A percentile compares a stretch with the other conserved stretches of the same genome.
Conservation (phyloP, 2,329 filamentous ascomycete genomes). For the Fusarium mangiferae region DNA sequence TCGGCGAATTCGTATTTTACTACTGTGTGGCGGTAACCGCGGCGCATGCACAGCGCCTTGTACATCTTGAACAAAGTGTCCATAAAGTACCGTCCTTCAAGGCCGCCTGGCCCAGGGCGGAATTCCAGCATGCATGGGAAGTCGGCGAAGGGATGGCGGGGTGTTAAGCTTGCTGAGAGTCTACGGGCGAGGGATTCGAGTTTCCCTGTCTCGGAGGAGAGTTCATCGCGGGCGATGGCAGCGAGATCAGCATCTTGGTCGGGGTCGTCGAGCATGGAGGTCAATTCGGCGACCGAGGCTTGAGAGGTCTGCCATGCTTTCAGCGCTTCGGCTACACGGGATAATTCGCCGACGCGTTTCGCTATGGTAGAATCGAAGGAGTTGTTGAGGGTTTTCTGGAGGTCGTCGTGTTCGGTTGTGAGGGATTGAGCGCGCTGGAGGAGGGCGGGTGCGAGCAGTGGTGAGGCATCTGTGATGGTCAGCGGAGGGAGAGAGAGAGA, state of each 20-base stretch:
- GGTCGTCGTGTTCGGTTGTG: slow-evolving; percentile 65
- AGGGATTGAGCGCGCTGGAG: slow-evolving; percentile 69
- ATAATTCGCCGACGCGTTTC: slow-evolving; percentile 70
- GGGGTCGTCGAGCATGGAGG: slow-evolving; percentile 56
- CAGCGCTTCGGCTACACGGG: slow-evolving; percentile 66
- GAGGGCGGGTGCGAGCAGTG: slow-evolving; percentile 62
- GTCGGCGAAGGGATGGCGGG: slow-evolving; percentile 87
- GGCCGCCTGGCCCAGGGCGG: slow-evolving; percentile 88
- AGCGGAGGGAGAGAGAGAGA: not conserved
- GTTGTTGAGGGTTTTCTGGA: slow-evolving; percentile 62
- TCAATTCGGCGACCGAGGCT: slow-evolving; percentile 64
- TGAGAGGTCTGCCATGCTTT: slow-evolving; percentile 67
- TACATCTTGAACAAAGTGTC: slow-evolving; percentile 93
- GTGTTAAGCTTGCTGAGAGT: slow-evolving; percentile 82
- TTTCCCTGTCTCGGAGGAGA: slow-evolving; percentile 70
- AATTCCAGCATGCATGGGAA: slow-evolving; percentile 93
- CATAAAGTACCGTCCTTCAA: slow-evolving; percentile 91
- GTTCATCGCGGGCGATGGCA: slow-evolving; percentile 82
- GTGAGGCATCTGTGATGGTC: slow-evolving; percentile 27
- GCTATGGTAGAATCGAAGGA: slow-evolving; percentile 68
- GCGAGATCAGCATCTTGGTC: slow-evolving; percentile 76
- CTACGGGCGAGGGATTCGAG: slow-evolving; percentile 72
- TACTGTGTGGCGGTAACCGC: slow-evolving; percentile 72
- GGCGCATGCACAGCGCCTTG: slow-evolving; percentile 76
- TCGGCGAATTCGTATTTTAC: slow-evolving; percentile 85